A percentile compares a stretch with the other conserved stretches of the same genome.
Evolutionary conservation across 495 filamentous ascomycete genomes (phyloP).

Genomic region (Aspergillus nanangensis): DNA sequence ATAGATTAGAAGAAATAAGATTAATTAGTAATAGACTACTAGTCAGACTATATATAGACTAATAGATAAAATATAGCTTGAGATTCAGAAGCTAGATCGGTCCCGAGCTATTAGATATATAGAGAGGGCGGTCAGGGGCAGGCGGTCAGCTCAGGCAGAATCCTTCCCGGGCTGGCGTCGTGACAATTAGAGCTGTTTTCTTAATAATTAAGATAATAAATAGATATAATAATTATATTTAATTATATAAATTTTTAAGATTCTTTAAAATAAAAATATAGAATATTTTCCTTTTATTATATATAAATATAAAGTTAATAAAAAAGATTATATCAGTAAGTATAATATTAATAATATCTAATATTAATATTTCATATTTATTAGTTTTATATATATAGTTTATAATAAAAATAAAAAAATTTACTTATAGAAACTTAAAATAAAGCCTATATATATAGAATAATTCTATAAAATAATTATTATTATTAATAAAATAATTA

Average conservation of each 20-base stretch:
- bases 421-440: neutral
- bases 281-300: neutral
- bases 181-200: neutral
- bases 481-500: neutral
- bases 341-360: neutral
- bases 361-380: neutral
- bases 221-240: too few relatives aligned
- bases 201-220: neutral
- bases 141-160: too few relatives aligned
- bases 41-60: too few relatives aligned
- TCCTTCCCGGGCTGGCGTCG: too few relatives aligned
- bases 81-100: too few relatives aligned
- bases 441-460: neutral
- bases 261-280: neutral
- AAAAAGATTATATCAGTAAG: neutral
- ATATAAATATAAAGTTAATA: constrained; percentile 2
- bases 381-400: neutral
- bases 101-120: too few relatives aligned
- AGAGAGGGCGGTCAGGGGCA: too few relatives aligned
- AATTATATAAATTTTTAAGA: neutral
- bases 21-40: too few relatives aligned
- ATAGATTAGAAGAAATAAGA: too few relatives aligned
- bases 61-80: too few relatives aligned
- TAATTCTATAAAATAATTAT: neutral
- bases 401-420: neutral